Evolutionary conservation across 805 yeast species (phyloP).

Genomic region (Suhomyces sp.): DNA sequence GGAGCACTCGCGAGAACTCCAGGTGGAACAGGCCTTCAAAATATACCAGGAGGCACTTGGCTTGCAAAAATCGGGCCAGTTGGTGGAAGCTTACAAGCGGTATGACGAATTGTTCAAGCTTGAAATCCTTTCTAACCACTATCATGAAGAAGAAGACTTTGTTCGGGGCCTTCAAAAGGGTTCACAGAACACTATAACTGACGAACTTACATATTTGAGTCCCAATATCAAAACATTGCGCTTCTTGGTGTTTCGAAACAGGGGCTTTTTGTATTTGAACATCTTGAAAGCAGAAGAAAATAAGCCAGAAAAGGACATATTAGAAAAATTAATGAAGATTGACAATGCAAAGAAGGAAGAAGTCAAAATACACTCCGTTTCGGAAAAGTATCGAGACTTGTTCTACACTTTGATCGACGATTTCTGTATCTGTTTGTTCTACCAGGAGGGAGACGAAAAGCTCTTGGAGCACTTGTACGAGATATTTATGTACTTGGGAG

Average conservation of each 20-base stretch:
- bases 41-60: conserved; percentile 68
- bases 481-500: conserved; percentile 49
- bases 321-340: conserved; percentile 9
- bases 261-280: conserved; percentile 68
- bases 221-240: conserved; percentile 73
- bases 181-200: conserved; percentile 27
- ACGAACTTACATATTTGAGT: conserved; percentile 46
- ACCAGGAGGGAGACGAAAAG: conserved; percentile 63
- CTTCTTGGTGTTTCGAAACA: conserved; percentile 74
- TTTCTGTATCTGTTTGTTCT: conserved; percentile 59
- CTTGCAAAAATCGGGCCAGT: conserved; percentile 51
- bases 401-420: conserved; percentile 54
- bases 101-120: conserved; percentile 66
- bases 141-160: conserved; percentile 36
- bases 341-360: background rate
- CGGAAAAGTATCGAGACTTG: conserved; percentile 26
- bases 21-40: conserved; percentile 80
- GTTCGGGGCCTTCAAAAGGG: conserved; percentile 42
- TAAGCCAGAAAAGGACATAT: background rate
- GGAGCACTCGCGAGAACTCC: conserved; percentile 88
- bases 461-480: conserved; percentile 50
- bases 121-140: conserved; percentile 56
- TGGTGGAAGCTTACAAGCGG: conserved; percentile 46
- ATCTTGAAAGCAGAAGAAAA: conserved; percentile 19
- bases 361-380: conserved; percentile 17